Conservation (phyloP, 2,329 filamentous ascomycete species). For the Neonectria faginata region DNA sequence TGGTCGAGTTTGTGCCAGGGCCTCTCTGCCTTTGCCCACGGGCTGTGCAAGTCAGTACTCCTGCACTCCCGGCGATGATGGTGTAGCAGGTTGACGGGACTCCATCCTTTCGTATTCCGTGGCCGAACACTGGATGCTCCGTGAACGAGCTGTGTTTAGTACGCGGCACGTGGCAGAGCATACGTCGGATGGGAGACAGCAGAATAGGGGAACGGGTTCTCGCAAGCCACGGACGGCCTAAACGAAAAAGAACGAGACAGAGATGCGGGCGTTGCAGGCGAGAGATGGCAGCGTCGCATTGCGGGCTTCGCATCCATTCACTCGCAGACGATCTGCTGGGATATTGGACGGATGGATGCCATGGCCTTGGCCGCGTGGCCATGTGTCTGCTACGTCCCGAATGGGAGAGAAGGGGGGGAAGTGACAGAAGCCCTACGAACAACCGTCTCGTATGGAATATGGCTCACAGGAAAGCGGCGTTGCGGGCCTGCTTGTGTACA, state of each 20-base stretch:
- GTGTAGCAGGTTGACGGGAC: background rate
- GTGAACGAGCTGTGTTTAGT: background rate
- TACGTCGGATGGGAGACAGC: background rate
- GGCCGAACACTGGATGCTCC: background rate
- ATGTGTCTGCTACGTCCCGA: background rate
- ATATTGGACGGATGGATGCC: background rate
- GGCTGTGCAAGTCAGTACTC: background rate
- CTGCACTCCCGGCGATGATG: background rate
- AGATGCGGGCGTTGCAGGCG: background rate
- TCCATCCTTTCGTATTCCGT: background rate
- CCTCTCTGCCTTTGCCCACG: background rate
- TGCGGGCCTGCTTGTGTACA: background rate
- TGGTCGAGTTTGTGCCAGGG: background rate
- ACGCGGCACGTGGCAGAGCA: too few species aligned
- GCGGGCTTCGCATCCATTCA: background rate
- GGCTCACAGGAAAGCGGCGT: background rate
- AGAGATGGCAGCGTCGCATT: slow-evolving; percentile 7
- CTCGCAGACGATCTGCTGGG: background rate
- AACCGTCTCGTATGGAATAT: background rate
- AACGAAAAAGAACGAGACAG: background rate
- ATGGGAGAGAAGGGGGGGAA: background rate
- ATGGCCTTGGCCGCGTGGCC: slow-evolving; percentile 8
- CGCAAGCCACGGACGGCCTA: background rate
- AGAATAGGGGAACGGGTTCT: background rate
- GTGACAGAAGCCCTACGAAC: background rate